phyloP scores from a whole-genome alignment of 2,329 filamentous ascomycete species.

The Hypoxylon sp. region DNA sequence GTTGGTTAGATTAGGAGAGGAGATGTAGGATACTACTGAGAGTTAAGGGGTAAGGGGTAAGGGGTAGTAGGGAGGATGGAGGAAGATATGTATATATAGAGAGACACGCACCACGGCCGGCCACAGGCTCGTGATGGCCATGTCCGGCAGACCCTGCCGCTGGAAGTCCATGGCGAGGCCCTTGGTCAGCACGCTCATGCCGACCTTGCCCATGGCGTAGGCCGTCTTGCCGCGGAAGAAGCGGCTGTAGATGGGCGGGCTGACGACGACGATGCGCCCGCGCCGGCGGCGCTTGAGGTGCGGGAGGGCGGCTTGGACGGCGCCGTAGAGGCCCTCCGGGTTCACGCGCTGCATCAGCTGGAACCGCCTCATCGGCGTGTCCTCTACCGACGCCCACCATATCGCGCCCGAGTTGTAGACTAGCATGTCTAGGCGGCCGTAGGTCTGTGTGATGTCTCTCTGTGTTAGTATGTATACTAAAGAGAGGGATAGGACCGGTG shows the following conservation, averaged over 20 bases:
- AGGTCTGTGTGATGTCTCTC: constrained; percentile 56
- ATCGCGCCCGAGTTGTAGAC: constrained; percentile 89
- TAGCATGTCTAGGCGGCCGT: constrained; percentile 77
- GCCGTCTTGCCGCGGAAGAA: constrained; percentile 90
- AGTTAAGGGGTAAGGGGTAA: background rate
- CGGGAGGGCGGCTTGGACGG: constrained; percentile 76
- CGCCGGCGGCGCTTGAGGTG: constrained; percentile 69
- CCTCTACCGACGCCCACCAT: constrained; percentile 82
- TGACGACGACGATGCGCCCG: constrained; percentile 81
- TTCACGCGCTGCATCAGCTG: constrained; percentile 82
- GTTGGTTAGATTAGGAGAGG: background rate
- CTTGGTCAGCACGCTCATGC: constrained; percentile 84
- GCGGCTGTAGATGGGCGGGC: constrained; percentile 85
- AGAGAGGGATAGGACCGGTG: background rate
- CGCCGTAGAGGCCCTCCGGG: constrained; percentile 79
- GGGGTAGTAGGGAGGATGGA: constrained; percentile 4
- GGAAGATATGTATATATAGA: too few species aligned
- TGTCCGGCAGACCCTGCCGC: constrained; percentile 71
- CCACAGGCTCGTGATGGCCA: constrained; percentile 88
- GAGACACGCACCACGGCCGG: constrained; percentile 78
- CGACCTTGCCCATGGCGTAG: constrained; percentile 83
- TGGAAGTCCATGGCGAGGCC: constrained; percentile 86
- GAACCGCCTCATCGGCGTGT: constrained; percentile 81
- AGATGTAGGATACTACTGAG: background rate
- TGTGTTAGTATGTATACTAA: background rate